A percentile compares a stretch with the other conserved stretches of the same genome.
These are phyloP conservation scores for Penicillium parvum DNA, from an alignment of 495 filamentous ascomycete species.

Conservation along the genomic window DNA sequence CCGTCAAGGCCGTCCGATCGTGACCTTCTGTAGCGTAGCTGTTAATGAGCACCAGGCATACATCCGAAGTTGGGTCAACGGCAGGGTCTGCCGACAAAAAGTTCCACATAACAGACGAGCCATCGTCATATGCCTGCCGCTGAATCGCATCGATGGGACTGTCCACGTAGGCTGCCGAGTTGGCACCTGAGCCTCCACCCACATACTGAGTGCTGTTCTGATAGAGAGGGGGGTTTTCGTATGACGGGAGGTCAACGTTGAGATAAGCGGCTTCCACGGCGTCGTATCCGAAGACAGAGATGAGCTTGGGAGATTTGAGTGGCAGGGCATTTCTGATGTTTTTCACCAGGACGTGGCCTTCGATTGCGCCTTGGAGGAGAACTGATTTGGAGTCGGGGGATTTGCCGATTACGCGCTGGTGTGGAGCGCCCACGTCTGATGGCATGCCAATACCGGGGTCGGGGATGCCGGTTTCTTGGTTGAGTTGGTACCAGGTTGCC, in stretches of 20 bases:
- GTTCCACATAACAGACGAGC: slow-evolving; percentile 36
- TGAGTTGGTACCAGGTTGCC: slow-evolving; percentile 79
- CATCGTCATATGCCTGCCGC: slow-evolving; percentile 43
- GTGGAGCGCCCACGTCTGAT: slow-evolving; percentile 60
- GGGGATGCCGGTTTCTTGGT: slow-evolving; percentile 61
- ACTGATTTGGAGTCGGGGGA: slow-evolving; percentile 46
- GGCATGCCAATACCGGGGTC: slow-evolving; percentile 57
- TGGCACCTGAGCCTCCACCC: slow-evolving; percentile 60
- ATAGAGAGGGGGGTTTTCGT: slow-evolving; percentile 16
- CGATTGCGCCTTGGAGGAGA: slow-evolving; percentile 53
- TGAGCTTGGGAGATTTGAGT: slow-evolving; percentile 47
- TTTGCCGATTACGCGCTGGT: slow-evolving; percentile 54
- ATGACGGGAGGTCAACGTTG: slow-evolving; percentile 29
- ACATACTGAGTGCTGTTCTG: slow-evolving; percentile 56
- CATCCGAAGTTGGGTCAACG: slow-evolving; percentile 42
- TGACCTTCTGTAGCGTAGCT: slow-evolving; percentile 54
- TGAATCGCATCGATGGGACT: slow-evolving; percentile 54
- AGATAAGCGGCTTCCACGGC: slow-evolving; percentile 63
- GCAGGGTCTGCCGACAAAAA: slow-evolving; percentile 38
- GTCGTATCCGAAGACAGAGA: slow-evolving; percentile 70
- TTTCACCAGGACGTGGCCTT: slow-evolving; percentile 69
- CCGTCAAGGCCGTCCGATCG: slow-evolving; percentile 18
- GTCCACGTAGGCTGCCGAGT: slow-evolving; percentile 53
- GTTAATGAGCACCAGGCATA: slow-evolving; percentile 62
- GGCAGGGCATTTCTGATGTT: slow-evolving; percentile 63